Evolutionary conservation across 164 flowering plant species (phyloP).

Genomic region (Saururus chinensis): DNA sequence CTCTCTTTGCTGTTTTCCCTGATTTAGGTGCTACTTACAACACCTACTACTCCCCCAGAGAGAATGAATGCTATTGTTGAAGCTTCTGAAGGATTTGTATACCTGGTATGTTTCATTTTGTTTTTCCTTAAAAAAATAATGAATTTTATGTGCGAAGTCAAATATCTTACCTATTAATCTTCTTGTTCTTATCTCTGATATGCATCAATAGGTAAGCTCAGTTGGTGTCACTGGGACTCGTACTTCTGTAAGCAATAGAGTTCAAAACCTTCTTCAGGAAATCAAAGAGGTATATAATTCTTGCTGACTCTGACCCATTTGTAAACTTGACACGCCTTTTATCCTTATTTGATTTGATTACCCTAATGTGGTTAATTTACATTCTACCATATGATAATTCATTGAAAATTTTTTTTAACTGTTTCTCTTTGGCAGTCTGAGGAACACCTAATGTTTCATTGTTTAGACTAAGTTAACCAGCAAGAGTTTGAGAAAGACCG

Average conservation of each 20-base stretch:
- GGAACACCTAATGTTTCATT: too few relatives aligned
- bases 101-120: constrained; percentile 50
- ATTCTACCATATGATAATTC: too few relatives aligned
- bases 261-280: constrained; percentile 53
- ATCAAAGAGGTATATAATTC: constrained; percentile 56
- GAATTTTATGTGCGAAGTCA: too few relatives aligned
- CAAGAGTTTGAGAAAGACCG: too few relatives aligned
- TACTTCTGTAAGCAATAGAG: constrained; percentile 44
- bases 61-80: constrained; percentile 82
- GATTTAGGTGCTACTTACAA: constrained; percentile 70
- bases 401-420: too few relatives aligned
- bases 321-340: too few relatives aligned
- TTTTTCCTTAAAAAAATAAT: too few relatives aligned
- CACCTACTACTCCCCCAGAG: constrained; percentile 79
- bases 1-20: background rate
- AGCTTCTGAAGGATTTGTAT: constrained; percentile 82
- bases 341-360: too few relatives aligned
- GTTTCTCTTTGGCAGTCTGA: too few relatives aligned
- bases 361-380: too few relatives aligned
- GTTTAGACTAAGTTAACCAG: too few relatives aligned
- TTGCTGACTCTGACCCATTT: background rate
- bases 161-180: too few relatives aligned
- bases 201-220: constrained; percentile 55
- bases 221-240: constrained; percentile 93
- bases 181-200: background rate